Conservation (phyloP, 345 rosid genomes). For the Melaleuca alternifolia region DNA sequence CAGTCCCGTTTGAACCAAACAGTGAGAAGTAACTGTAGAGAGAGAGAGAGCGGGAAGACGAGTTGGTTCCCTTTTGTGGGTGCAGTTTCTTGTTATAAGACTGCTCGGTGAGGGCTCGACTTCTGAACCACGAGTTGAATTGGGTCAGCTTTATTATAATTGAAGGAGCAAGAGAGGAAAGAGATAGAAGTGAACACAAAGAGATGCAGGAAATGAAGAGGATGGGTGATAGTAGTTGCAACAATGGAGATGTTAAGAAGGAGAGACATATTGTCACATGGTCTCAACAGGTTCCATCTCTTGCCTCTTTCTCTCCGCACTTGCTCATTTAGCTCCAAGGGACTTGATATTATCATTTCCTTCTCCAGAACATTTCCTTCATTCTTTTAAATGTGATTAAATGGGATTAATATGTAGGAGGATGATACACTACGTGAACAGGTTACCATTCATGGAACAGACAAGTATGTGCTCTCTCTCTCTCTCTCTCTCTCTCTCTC, state of each 20-base stretch:
- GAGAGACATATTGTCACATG: constrained; percentile 81
- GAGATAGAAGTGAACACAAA: constrained; percentile 34
- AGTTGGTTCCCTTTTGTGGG: not conserved
- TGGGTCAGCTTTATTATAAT: not conserved
- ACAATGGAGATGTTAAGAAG: constrained; percentile 79
- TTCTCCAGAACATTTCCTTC: not conserved
- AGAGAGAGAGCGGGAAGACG: not conserved
- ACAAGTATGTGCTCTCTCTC: constrained; percentile 43
- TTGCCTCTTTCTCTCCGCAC: constrained; percentile 1
- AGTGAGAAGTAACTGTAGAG: constrained; percentile 11
- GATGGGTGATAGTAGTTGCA: constrained; percentile 10
- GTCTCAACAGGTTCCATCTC: constrained; percentile 50
- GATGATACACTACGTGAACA: constrained; percentile 89
- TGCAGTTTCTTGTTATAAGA: not conserved
- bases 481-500: not conserved
- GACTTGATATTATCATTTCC: not conserved
- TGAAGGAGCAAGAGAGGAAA: constrained; percentile 19
- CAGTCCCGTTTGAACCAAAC: constrained; percentile 28
- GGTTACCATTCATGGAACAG: constrained; percentile 76
- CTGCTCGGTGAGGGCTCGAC: not conserved
- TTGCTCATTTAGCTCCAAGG: not conserved
- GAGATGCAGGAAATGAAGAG: constrained; percentile 26
- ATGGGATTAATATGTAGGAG: constrained; percentile 39
- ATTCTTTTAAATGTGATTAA: not conserved
- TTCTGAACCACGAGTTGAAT: not conserved